These are phyloP conservation scores for Globomyces pollinis-pini DNA, from an alignment of 192 early-diverging fungal species.

Conservation along the genomic window DNA sequence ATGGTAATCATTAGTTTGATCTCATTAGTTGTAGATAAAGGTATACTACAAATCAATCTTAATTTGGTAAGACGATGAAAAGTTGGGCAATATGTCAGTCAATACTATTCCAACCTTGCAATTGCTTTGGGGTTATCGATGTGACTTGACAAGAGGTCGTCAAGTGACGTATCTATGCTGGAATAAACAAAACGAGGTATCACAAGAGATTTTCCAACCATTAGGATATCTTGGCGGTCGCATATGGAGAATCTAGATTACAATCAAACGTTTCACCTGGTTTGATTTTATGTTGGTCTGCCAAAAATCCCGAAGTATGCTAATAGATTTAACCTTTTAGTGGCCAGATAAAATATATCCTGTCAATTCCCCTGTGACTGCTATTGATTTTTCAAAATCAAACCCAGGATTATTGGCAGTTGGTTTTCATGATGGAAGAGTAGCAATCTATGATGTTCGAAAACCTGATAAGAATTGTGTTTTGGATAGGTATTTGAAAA, in stretches of 20 bases:
- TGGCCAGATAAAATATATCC: constrained; percentile 50
- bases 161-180: constrained; percentile 41
- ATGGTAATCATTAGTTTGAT: neutral
- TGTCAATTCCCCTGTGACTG: constrained; percentile 36
- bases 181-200: constrained; percentile 56
- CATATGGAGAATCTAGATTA: constrained; percentile 41
- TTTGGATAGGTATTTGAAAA: too few species aligned
- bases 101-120: constrained; percentile 37
- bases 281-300: constrained; percentile 45
- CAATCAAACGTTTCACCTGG: constrained; percentile 24
- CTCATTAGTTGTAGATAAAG: neutral
- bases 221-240: constrained; percentile 52
- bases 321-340: constrained; percentile 20
- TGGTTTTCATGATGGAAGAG: constrained; percentile 42
- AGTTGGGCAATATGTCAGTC: constrained; percentile 13
- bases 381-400: constrained; percentile 44
- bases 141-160: constrained; percentile 47
- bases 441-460: constrained; percentile 50
- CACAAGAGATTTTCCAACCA: too few species aligned
- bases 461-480: constrained; percentile 25
- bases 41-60: neutral
- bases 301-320: constrained; percentile 52
- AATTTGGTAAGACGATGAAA: constrained; percentile 13
- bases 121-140: constrained; percentile 46
- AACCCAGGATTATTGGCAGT: constrained; percentile 47